phyloP scores from a whole-genome alignment of 805 yeast genomes.

The Saccharomycopsis amapae region DNA sequence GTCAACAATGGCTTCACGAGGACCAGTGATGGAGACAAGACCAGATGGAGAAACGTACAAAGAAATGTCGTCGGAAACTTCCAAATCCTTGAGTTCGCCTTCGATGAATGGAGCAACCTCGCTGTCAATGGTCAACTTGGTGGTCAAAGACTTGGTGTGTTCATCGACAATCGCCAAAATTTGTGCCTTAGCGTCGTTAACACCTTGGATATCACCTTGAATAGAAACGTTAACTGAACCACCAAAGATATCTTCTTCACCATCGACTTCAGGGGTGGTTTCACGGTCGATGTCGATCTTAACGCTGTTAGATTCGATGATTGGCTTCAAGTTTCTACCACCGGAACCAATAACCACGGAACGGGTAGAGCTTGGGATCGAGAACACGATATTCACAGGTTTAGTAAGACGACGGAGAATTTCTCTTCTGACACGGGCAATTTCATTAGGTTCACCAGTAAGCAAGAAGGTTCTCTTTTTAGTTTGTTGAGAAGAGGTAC shows the following conservation, averaged over 20 bases:
- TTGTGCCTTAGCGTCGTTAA: constrained; percentile 59
- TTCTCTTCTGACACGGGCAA: constrained; percentile 64
- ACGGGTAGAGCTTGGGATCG: constrained; percentile 71
- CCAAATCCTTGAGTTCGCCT: constrained; percentile 23
- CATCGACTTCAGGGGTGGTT: constrained; percentile 27
- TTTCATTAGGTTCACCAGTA: constrained; percentile 63
- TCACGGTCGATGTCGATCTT: constrained; percentile 58
- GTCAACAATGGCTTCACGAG: constrained; percentile 53
- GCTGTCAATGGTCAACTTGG: constrained; percentile 40
- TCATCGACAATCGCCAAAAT: constrained; percentile 70
- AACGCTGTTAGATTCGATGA: constrained; percentile 58
- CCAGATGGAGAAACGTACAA: constrained; percentile 31
- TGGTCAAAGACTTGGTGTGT: constrained; percentile 53
- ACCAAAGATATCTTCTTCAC: constrained; percentile 54
- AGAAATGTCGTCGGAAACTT: constrained; percentile 23
- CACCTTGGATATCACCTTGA: constrained; percentile 82
- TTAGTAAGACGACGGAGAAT: constrained; percentile 69
- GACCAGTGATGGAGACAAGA: constrained; percentile 57
- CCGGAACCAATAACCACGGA: constrained; percentile 80
- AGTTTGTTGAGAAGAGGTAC: constrained; percentile 69
- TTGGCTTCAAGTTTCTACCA: constrained; percentile 76
- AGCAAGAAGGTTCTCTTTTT: constrained; percentile 78
- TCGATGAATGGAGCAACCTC: constrained; percentile 30
- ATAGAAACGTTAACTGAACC: constrained; percentile 54
- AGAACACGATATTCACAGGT: constrained; percentile 54